Conservation (phyloP, 768 basidiomycete species). For the Suillus bovinus region DNA sequence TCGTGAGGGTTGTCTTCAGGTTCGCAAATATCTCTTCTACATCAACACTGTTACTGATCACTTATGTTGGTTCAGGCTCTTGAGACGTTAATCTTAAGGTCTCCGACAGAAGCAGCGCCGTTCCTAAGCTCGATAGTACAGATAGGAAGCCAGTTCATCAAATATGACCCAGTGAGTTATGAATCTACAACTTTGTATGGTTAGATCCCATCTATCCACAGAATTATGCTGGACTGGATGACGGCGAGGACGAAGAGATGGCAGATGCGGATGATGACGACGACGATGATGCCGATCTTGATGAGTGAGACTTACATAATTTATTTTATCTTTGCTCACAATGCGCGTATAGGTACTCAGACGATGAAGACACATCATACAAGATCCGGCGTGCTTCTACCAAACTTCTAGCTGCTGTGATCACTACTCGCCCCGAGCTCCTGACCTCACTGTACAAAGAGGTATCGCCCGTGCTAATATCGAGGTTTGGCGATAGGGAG, state of each 20-base stretch:
- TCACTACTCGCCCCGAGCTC: constrained; percentile 89
- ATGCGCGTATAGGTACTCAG: constrained; percentile 69
- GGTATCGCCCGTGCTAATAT: constrained; percentile 86
- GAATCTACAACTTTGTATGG: not conserved
- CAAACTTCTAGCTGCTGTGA: constrained; percentile 81
- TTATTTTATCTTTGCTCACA: not conserved
- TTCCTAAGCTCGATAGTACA: constrained; percentile 71
- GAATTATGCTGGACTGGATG: constrained; percentile 77
- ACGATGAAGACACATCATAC: constrained; percentile 98
- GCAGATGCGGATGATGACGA: constrained; percentile 62
- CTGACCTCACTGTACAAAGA: constrained; percentile 76
- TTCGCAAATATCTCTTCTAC: constrained; percentile 24
- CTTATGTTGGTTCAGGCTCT: constrained; percentile 55
- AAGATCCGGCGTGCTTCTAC: constrained; percentile 94
- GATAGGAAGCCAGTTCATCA: constrained; percentile 75
- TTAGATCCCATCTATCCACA: constrained; percentile 26
- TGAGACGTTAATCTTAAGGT: constrained; percentile 81
- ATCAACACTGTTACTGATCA: constrained; percentile 12
- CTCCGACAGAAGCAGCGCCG: constrained; percentile 78
- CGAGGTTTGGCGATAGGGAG: constrained; percentile 92
- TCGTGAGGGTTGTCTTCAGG: constrained; percentile 79
- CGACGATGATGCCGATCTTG: constrained; percentile 78
- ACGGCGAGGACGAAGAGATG: constrained; percentile 64
- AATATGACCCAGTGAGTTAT: constrained; percentile 80
- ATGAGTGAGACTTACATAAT: constrained; percentile 61